A percentile compares a stretch with the other conserved stretches of the same genome.
Evolutionary conservation across 1,139 yeast species (phyloP).

Genomic region (Nakaseomyces delphensis): DNA sequence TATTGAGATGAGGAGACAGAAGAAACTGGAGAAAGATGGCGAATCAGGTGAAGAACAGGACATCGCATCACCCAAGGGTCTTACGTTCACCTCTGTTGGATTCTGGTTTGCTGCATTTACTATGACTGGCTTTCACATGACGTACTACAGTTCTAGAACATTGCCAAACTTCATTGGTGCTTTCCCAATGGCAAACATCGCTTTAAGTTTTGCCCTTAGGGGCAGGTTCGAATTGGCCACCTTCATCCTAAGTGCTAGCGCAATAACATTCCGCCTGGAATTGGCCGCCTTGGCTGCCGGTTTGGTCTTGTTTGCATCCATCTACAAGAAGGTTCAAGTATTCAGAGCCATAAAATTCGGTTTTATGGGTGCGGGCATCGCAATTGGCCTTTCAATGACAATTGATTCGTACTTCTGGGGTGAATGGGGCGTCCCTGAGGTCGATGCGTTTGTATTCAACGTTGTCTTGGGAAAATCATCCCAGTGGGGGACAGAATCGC

Average conservation of each 20-base stretch:
- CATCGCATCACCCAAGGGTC: background rate
- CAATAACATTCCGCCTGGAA: constrained; percentile 68
- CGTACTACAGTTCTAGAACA: constrained; percentile 70
- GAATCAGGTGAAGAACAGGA: background rate
- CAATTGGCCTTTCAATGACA: constrained; percentile 40
- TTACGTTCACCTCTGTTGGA: constrained; percentile 30
- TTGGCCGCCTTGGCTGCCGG: constrained; percentile 52
- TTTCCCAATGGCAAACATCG: constrained; percentile 58
- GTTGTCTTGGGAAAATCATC: constrained; percentile 62
- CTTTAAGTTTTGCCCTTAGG: constrained; percentile 43
- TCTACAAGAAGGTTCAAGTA: constrained; percentile 41
- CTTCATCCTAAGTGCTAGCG: constrained; percentile 50
- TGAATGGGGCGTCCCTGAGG: constrained; percentile 52
- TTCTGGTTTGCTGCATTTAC: constrained; percentile 54
- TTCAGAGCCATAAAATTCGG: constrained; percentile 35
- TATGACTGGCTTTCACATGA: constrained; percentile 66
- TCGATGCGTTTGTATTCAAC: constrained; percentile 63
- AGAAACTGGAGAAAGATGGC: constrained; percentile 13
- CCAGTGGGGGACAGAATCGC: constrained; percentile 83
- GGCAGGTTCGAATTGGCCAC: constrained; percentile 48
- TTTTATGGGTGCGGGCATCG: constrained; percentile 47
- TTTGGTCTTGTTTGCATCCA: constrained; percentile 36
- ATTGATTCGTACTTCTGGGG: constrained; percentile 79
- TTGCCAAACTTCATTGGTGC: constrained; percentile 75
- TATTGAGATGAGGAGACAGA: constrained; percentile 10